Base-by-base conservation (phyloP, 2,329 filamentous ascomycete species). In the Ophiostoma piceae region DNA sequence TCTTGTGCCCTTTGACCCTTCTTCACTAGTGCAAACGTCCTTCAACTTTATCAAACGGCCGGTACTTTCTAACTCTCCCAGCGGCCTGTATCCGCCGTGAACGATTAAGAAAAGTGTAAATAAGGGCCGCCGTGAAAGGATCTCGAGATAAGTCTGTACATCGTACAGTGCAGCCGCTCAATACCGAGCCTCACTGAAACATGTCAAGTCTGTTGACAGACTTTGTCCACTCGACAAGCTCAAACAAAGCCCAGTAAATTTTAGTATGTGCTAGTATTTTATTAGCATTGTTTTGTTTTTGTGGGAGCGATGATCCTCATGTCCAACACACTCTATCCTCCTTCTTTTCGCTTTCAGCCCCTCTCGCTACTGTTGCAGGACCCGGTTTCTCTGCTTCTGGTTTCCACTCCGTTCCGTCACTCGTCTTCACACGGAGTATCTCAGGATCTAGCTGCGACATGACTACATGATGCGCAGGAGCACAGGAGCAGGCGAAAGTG, bases 161-260 rank as follows among this genome's bases (percentile, higher is more conserved):
- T 39, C 37, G 19, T 51, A n/a, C n/a, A 51, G 51, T 57, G 51
- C 22, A 26, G 2, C 51, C 26, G 22, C 11, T 26, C 2, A 26
- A 57, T 22, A 26, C 51, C 16, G 3, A 26, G 7, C 22, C 12
- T 19, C 9, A 57, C n/a, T 47, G 43, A 47, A 47, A 19, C 43
- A 47, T 47, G 16, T 19, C 43, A 47, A 19, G 35, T 35, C 35
- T 35, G 8, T 35, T 5, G 4, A 35, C 35, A 35, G 51, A 57
- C n/a, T 57, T 57, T 57, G 11, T 57, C 51, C 51, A 57, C 51
- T 57, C 51, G 2, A 22, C 12, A 54, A 9, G n/a, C 51, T 22
- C 51, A 26, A 54, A 54, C 51, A 57, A 57, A 57, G 51, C 51
- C 51, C n/a, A 57, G n/a, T 26, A 57, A n/a, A 47, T 47, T 47